A percentile compares a stretch with the other conserved stretches of the same genome.
Evolutionary conservation across 371 early-diverging fungal species (phyloP).

Genomic region (Sporodiniella umbellata): DNA sequence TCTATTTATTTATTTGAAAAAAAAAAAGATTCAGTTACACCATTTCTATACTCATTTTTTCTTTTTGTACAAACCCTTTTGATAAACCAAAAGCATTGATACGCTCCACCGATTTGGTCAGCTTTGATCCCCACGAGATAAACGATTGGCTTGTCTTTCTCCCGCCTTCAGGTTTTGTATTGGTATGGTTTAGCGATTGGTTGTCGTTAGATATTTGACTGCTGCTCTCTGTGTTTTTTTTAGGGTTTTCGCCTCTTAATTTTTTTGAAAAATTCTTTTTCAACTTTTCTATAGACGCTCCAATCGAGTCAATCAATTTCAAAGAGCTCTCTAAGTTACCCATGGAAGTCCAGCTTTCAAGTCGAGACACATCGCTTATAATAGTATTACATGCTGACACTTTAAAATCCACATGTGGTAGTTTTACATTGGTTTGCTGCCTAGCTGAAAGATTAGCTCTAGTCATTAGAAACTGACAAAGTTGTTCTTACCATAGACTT

Average conservation of each 20-base stretch:
- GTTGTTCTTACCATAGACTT: constrained; percentile 44
- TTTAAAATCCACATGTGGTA: constrained; percentile 55
- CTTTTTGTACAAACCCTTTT: constrained; percentile 34
- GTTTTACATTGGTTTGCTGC: constrained; percentile 46
- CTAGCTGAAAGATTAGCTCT: constrained; percentile 10
- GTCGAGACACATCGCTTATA: constrained; percentile 25
- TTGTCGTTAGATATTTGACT: not conserved
- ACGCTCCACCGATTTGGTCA: constrained; percentile 49
- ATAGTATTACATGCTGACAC: constrained; percentile 47
- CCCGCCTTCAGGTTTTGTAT: constrained; percentile 3
- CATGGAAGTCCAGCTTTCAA: constrained; percentile 35
- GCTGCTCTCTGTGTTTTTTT: not conserved
- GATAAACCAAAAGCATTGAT: constrained; percentile 52
- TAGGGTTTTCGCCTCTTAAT: constrained; percentile 28
- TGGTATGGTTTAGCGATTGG: not conserved
- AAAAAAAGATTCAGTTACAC: not conserved
- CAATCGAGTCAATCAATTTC: constrained; percentile 31
- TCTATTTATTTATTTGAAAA: constrained; percentile 9
- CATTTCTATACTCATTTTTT: not conserved
- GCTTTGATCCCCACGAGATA: constrained; percentile 48
- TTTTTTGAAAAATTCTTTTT: constrained; percentile 38
- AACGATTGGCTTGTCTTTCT: constrained; percentile 25
- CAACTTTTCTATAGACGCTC: constrained; percentile 30
- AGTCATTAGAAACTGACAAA: too few species aligned
- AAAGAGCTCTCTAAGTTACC: constrained; percentile 32